Base-by-base conservation (phyloP, 805 yeast genomes). In the Myxozyma udenii region DNA sequence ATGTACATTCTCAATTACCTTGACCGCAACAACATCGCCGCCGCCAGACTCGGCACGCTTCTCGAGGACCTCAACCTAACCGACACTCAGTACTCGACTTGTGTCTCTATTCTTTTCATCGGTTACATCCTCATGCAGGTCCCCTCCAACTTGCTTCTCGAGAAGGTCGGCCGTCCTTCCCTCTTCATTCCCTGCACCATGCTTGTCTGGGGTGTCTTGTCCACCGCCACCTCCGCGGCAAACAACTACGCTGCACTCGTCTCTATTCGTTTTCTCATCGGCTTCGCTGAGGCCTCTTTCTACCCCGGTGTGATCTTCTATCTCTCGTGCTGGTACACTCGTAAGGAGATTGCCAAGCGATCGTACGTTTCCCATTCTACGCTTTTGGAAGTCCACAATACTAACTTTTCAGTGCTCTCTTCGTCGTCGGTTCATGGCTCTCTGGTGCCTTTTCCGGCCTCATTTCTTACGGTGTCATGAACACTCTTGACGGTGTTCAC, bases 391-490 rank as follows among this genome's bases (percentile, higher is more conserved):
- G 14, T 28, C 33, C 33, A 14, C 14, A 28, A 28, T 28, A 9
- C 14, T 28, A 9, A 28, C 33, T 28, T 14, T 28, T 9, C 33
- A 28, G 33, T 28, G 73, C 81, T 9, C 66, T 78, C 47, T 66
- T 77, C 41, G 75, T 75, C 60, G 74, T 78, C n/a, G 81, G 82
- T 16, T 72, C 78, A 11, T 62, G 60, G 38, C 58, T 69, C 48
- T 73, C 79, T 26, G 79, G 82, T 39, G 81, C 81, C 1, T 74
- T 77, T 53, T 69, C 79, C 21, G 81, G 82, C 14, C 68, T 78
- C 48, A 74, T 78, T 49, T 79, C 79, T 12, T 76, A 78, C 24
- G 83, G 79, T 35, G 77, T 78, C 43, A 65, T 77, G 36, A 65
- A 75, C 28, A 66, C 69, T 43, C 64, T 73, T 67, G 74, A 73